Evolutionary conservation across 176 grass and related monocot genomes (phyloP), one percentile per base, ranked within the genome.

Genomic region (Otatea glauca): DNA sequence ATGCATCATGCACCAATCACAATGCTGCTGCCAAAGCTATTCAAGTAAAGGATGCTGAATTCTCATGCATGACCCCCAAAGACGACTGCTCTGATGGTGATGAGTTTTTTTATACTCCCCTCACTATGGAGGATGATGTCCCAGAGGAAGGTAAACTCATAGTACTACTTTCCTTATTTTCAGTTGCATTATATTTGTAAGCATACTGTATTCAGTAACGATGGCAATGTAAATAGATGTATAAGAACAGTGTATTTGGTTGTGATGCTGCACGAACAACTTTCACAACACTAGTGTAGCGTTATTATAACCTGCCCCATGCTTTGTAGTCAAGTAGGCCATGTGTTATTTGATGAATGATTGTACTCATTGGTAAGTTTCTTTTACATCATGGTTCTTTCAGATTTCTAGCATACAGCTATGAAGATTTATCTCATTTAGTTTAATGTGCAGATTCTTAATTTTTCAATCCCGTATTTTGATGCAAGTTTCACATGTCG

Each of bases 1-100:
- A 90, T 88, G 77, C 65, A 71, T 91, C 86, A 78, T 80, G 73
- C 49, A 89, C 32, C 39, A 91, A 68, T 71, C 75, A 18, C 60
- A 66, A 65, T 72, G 59, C 16, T 84, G 66, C 80, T 70, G 83
- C 79, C 41, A 91, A 89, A 60, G 61, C 23, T 80, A 17, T 51
- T 70, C 58, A 80, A 71, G 47, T 85, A 39, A 94, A 90, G 71
- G 76, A 84, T 15, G 49, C 8, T 59, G 88, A 84, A 81, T 76
- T 73, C 56, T 68, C 80, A 12, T 83, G 70, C 59, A 76, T 70
- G 43, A 68, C 60, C 75, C 53, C 78, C 64, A 90, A 87, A 85
- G 61, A 84, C 69, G 81, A 88, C 73, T 84, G 88, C 67, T 88
- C 88, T 88, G 88, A 90, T 88, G 84, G 55, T 79, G 90, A 96